These are phyloP conservation scores for Phytophthora citrophthora DNA, from an alignment of 352 stramenopile species.

Conservation along the genomic window DNA sequence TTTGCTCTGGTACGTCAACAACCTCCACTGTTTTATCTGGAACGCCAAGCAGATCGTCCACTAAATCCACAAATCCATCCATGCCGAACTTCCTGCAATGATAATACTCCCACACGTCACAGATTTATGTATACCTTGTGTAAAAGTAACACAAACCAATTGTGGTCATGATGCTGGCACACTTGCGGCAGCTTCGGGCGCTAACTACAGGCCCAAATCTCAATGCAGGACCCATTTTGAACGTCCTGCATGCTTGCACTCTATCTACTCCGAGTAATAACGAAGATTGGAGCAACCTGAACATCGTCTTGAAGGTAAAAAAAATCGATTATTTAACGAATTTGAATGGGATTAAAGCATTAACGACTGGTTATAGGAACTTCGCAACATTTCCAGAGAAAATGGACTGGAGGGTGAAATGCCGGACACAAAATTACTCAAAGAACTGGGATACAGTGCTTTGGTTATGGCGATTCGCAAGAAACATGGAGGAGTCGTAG, in stretches of 20 bases:
- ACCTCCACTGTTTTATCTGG: background rate
- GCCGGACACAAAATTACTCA: constrained; percentile 77
- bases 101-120: background rate
- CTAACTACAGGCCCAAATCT: constrained; percentile 4
- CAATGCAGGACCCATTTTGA: background rate
- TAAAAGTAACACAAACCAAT: constrained; percentile 5
- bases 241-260: background rate
- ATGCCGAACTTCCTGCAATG: constrained; percentile 8
- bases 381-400: constrained; percentile 64
- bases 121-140: constrained; percentile 7
- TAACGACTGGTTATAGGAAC: constrained; percentile 44
- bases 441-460: constrained; percentile 63
- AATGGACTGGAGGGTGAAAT: constrained; percentile 47
- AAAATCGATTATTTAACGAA: constrained; percentile 11
- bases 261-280: constrained; percentile 12
- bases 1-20: background rate
- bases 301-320: constrained; percentile 66
- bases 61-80: constrained; percentile 41
- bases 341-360: background rate
- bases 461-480: constrained; percentile 83
- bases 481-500: constrained; percentile 79
- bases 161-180: constrained; percentile 27
- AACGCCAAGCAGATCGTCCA: constrained; percentile 54
- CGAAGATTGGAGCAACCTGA: constrained; percentile 67
- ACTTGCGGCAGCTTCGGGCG: constrained; percentile 17